Percentiles rank a stretch among this genome's conserved stretches.
These are phyloP conservation scores for Pseudogymnoascus sp. DNA, from an alignment of 2,329 filamentous ascomycete genomes.

Conservation along the genomic window DNA sequence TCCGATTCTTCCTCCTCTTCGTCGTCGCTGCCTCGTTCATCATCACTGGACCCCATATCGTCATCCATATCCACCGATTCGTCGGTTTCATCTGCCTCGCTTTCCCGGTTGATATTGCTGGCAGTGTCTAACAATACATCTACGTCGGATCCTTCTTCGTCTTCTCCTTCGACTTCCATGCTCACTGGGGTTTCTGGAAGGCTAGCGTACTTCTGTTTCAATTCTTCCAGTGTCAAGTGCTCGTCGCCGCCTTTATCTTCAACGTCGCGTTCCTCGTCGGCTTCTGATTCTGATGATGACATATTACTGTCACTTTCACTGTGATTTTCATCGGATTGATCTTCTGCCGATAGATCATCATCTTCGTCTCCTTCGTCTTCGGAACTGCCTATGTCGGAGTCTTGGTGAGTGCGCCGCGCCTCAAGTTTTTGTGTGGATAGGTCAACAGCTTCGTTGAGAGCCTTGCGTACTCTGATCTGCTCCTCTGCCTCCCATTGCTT, in stretches of 20 bases:
- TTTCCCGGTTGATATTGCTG: slow-evolving; percentile 20
- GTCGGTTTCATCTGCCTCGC: slow-evolving; percentile 44
- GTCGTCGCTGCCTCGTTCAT: slow-evolving; percentile 35
- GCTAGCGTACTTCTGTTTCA: slow-evolving; percentile 60
- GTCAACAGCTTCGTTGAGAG: slow-evolving; percentile 65
- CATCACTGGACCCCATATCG: slow-evolving; percentile 51
- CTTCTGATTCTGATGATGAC: slow-evolving; percentile 56
- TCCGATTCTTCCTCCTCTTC: slow-evolving; percentile 27
- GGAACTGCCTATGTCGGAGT: slow-evolving; percentile 41
- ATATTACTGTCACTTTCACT: slow-evolving; percentile 46
- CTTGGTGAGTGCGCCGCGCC: slow-evolving; percentile 46
- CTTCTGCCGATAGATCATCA: slow-evolving; percentile 29
- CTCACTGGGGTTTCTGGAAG: slow-evolving; percentile 39
- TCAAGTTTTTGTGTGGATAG: slow-evolving; percentile 61
- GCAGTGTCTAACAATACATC: slow-evolving; percentile 16
- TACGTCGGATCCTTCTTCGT: neutral
- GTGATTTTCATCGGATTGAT: slow-evolving; percentile 39
- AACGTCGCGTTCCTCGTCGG: slow-evolving; percentile 37
- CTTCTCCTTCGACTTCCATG: slow-evolving; percentile 22
- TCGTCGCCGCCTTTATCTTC: slow-evolving; percentile 50
- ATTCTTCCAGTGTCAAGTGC: slow-evolving; percentile 58
- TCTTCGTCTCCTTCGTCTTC: slow-evolving; percentile 31
- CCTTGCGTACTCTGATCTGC: slow-evolving; percentile 56
- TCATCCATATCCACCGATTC: slow-evolving; percentile 64
- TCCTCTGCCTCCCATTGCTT: slow-evolving; percentile 58